Evolutionary conservation across 2,329 filamentous ascomycete species (phyloP), one percentile per base, ranked within the genome.

Genomic region (Blumeria graminis): DNA sequence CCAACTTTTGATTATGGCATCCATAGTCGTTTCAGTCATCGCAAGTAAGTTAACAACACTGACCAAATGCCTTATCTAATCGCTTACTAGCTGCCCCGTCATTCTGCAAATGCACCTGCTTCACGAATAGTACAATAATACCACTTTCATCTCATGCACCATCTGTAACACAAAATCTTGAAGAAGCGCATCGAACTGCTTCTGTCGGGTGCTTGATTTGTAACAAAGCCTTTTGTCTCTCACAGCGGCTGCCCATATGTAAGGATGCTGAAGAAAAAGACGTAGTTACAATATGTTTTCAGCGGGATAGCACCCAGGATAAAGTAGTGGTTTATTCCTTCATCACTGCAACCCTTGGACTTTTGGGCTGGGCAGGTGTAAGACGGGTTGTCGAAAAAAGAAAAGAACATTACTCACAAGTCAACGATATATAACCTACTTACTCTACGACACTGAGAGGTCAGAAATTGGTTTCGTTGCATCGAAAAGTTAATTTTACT

Each of bases 31-130:
- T 28, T 1, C 22, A 28, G 22, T 28, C 1, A 4, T 28, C 4
- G 22, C 22, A 28, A 28, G 22, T 28, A 28, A 28, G 22, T 28
- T 28, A 2, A 28, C 22, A 28, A 28, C 22, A 28, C 2, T 22
- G 16, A 65, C 63, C 61, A 58, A 57, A 8, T 58, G 61, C 35
- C 34, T 61, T 45, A 57, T 28, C 22, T 28, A 28, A 28, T 28
- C 22, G 4, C 22, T 28, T 28, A 28, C 22, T 63, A 81, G 78
- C 75, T 35, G 74, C 77, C 46, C 78, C 77, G 16, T 77, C 76
- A 1, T 82, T 82, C 66, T 82, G 79, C 72, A 82, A 82, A 72
- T 82, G 79, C 69, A 82, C 77, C 62, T 82, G 79, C 70, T 80
- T 80, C 70, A 77, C 76, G 62, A 82, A 82, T 70, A 80, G 76